Base-by-base conservation (phyloP, 208 protist species). In the Novymonas esmeraldas region DNA sequence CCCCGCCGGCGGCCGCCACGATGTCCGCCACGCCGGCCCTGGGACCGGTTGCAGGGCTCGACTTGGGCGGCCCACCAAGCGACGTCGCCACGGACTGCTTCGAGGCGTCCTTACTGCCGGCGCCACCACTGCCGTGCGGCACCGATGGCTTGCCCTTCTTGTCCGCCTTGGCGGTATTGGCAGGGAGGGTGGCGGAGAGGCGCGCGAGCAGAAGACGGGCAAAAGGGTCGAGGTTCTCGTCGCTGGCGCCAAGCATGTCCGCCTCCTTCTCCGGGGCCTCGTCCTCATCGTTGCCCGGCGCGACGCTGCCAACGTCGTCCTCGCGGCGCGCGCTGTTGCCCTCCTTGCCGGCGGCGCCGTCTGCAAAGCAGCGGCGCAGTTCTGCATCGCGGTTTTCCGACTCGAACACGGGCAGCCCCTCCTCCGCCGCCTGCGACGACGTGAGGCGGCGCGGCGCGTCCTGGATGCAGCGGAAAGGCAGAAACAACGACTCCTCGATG, bases 401-500 rank as follows among this genome's bases (percentile, higher is more conserved):
- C 52, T 68, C 73, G 29, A 82, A 76, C 13, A 24, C 65, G 26
- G 65, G 73, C 16, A 81, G 48, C 20, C 31, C 29, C 39, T 64
- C 60, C 1, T 66, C 48, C 11, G 57, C 71, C 6, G 64, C 66
- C 44, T 66, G 66, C 13, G 48, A 52, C 42, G 61, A 58, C 36
- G 67, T 70, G 46, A 61, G 59, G 6, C 83, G 51, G 54, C 73
- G 50, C 51, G 79, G 75, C 11, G 76, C 63, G 70, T 95, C 85
- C 39, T 64, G 72, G 34, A 64, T 45, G 59, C 85, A 92, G 51
- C 79, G 82, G 31, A 84, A 82, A 41, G 76, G 73, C 11, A 93
- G 73, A 54, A 73, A 60, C 29, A 88, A 46, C 20, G 67, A 80
- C 58, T 95, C 89, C 26, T 85, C 78, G 57, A 95, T 93, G 31